A percentile compares a stretch with the other conserved stretches of the same genome.
These are phyloP conservation scores for Sugiyamaella floridensis DNA, from an alignment of 805 yeast genomes.

Conservation along the genomic window DNA sequence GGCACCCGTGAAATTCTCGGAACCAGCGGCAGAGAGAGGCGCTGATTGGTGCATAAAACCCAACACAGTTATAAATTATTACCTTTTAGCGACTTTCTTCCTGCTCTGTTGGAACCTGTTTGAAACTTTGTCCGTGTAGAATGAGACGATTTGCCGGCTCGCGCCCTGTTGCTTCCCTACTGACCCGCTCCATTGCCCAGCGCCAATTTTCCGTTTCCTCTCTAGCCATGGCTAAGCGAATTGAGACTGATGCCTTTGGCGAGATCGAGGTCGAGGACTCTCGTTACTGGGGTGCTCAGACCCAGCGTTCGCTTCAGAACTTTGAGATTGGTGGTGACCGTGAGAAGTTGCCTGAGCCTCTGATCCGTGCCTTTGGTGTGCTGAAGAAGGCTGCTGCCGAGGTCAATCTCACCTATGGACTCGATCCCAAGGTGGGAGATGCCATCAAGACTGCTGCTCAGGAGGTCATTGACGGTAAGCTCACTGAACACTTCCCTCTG, in stretches of 20 bases:
- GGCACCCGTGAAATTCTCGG: too few relatives aligned
- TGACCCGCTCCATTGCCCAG: background rate
- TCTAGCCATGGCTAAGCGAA: slow-evolving; percentile 39
- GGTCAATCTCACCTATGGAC: slow-evolving; percentile 77
- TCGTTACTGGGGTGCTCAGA: slow-evolving; percentile 97
- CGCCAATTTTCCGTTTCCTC: slow-evolving; percentile 8
- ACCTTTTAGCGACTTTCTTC: slow-evolving; percentile 1
- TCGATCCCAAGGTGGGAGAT: slow-evolving; percentile 74
- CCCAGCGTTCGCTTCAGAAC: slow-evolving; percentile 81
- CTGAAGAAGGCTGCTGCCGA: slow-evolving; percentile 92
- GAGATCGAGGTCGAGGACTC: slow-evolving; percentile 84
- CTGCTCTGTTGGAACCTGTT: background rate
- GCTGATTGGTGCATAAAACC: background rate
- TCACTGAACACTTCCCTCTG: slow-evolving; percentile 91
- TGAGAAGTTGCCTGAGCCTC: slow-evolving; percentile 86
- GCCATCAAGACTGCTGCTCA: slow-evolving; percentile 93
- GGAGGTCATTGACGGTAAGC: slow-evolving; percentile 88
- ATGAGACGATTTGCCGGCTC: slow-evolving; percentile 7
- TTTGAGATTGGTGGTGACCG: slow-evolving; percentile 92
- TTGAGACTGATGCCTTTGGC: slow-evolving; percentile 94
- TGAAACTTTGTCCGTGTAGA: background rate
- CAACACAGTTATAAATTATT: background rate
- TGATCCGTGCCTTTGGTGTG: slow-evolving; percentile 86
- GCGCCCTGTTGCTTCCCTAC: slow-evolving; percentile 6
- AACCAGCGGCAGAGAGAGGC: too few relatives aligned